Evolutionary conservation across 2,329 filamentous ascomycete genomes (phyloP).

Genomic region (Pseudopyricularia javanii): DNA sequence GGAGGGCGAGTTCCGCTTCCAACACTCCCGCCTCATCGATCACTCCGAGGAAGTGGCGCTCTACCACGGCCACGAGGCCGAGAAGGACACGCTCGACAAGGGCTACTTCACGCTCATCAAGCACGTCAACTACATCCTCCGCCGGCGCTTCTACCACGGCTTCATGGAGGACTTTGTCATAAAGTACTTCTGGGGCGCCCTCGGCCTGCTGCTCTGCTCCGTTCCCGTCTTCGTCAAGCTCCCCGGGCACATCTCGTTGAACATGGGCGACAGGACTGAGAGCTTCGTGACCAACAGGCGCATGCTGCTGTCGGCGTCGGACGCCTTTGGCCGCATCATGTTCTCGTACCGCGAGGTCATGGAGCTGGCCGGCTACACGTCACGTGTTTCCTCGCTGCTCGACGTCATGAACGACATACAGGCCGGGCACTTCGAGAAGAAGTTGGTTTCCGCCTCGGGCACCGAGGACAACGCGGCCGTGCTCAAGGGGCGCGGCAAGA

Average conservation of each 20-base stretch:
- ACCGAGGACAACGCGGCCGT: constrained; percentile 74
- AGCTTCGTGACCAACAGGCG: constrained; percentile 89
- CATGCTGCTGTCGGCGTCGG: constrained; percentile 83
- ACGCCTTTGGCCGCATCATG: constrained; percentile 92
- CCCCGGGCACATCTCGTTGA: constrained; percentile 52
- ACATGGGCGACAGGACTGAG: constrained; percentile 59
- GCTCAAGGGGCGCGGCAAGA: constrained; percentile 66
- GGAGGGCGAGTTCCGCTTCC: constrained; percentile 92
- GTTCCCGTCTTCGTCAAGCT: constrained; percentile 94
- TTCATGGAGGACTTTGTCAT: constrained; percentile 99
- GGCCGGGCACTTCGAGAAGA: constrained; percentile 87
- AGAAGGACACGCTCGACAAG: constrained; percentile 94
- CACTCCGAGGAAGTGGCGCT: constrained; percentile 91
- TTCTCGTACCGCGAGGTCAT: constrained; percentile 97
- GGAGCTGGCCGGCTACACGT: constrained; percentile 90
- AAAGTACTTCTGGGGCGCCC: constrained; percentile 97
- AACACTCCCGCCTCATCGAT: constrained; percentile 89
- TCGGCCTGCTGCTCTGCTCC: constrained; percentile 84
- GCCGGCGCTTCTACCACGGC: constrained; percentile 88
- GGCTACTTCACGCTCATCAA: constrained; percentile 99
- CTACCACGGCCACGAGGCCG: constrained; percentile 81
- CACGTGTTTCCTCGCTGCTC: constrained; percentile 76
- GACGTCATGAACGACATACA: constrained; percentile 93
- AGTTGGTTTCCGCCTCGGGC: constrained; percentile 78
- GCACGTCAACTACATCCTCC: constrained; percentile 91